These are phyloP conservation scores for Candida dajiaensis DNA, from an alignment of 805 yeast genomes.

Conservation along the genomic window DNA sequence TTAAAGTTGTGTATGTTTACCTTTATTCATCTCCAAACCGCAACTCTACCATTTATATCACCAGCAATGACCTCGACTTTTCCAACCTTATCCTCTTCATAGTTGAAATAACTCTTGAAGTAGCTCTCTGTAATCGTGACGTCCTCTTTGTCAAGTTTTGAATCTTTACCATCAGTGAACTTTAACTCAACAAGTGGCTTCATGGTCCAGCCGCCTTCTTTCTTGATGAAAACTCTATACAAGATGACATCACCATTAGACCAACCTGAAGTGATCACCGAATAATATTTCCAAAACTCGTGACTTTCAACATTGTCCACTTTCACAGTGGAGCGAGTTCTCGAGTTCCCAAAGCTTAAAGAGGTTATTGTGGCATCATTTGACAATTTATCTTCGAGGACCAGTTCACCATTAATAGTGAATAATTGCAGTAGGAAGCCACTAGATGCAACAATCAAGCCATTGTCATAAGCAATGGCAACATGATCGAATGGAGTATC, in stretches of 20 bases:
- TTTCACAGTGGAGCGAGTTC: slow-evolving; percentile 21
- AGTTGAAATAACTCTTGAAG: slow-evolving; percentile 26
- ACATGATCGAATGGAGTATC: slow-evolving; percentile 22
- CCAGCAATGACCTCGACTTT: slow-evolving; percentile 44
- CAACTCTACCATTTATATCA: slow-evolving; percentile 46
- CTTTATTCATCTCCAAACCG: slow-evolving; percentile 34
- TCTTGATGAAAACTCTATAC: slow-evolving; percentile 25
- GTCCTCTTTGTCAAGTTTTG: slow-evolving; percentile 8
- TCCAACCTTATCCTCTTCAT: slow-evolving; percentile 33
- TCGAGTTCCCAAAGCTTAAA: slow-evolving; percentile 25
- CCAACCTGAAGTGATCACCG: slow-evolving; percentile 33
- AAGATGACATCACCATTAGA: slow-evolving; percentile 25
- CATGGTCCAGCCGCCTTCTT: slow-evolving; percentile 21
- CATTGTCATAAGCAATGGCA: slow-evolving; percentile 50
- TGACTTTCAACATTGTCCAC: slow-evolving; percentile 26
- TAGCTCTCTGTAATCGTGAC: slow-evolving; percentile 30
- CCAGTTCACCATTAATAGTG: slow-evolving; percentile 49
- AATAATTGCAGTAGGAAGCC: slow-evolving; percentile 29
- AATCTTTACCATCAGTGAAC: slow-evolving; percentile 14
- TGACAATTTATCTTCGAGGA: slow-evolving; percentile 22
- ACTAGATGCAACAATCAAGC: slow-evolving; percentile 38
- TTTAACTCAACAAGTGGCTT: slow-evolving; percentile 19
- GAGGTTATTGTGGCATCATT: slow-evolving; percentile 18
- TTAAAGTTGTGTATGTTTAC: background rate
- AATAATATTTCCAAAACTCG: slow-evolving; percentile 33